A percentile compares a stretch with the other conserved stretches of the same genome.
Conservation (phyloP, 495 filamentous ascomycete genomes). For the Xylaria castorea region DNA sequence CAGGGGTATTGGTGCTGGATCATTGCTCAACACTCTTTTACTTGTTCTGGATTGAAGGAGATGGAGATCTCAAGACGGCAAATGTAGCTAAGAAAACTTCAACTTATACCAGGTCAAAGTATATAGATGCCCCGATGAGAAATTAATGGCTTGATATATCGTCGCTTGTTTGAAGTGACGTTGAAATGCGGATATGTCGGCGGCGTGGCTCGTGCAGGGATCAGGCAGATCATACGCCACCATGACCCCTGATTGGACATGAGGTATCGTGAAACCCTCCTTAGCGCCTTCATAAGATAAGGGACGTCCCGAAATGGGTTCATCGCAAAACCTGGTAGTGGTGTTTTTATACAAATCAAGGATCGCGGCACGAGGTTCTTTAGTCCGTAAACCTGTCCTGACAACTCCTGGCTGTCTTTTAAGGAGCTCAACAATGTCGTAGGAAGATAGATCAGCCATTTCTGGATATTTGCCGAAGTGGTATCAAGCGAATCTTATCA, state of each 20-base stretch:
- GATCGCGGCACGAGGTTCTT: background rate
- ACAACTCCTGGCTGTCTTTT: background rate
- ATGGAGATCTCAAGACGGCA: slow-evolving; percentile 1
- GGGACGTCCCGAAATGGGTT: background rate
- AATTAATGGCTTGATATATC: background rate
- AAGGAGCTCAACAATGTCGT: background rate
- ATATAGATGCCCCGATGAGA: slow-evolving; percentile 8
- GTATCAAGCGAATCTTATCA: background rate
- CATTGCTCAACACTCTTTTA: slow-evolving; percentile 1
- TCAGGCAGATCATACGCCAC: slow-evolving; percentile 35
- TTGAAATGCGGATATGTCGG: slow-evolving; percentile 31
- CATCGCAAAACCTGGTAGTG: slow-evolving; percentile 14
- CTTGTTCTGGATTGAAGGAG: background rate
- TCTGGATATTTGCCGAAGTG: background rate
- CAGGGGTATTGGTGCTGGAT: background rate
- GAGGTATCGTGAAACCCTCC: slow-evolving; percentile 36
- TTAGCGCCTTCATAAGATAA: background rate
- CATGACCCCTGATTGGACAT: slow-evolving; percentile 31
- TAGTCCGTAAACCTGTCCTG: background rate
- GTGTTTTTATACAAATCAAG: slow-evolving; percentile 1
- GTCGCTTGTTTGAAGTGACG: slow-evolving; percentile 15
- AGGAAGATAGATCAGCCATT: background rate
- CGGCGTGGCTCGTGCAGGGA: slow-evolving; percentile 29
- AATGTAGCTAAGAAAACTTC: slow-evolving; percentile 16
- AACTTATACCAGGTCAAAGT: slow-evolving; percentile 11